Evolutionary conservation across 2,329 filamentous ascomycete genomes (phyloP).

Genomic region (Beauveria bassiana): DNA sequence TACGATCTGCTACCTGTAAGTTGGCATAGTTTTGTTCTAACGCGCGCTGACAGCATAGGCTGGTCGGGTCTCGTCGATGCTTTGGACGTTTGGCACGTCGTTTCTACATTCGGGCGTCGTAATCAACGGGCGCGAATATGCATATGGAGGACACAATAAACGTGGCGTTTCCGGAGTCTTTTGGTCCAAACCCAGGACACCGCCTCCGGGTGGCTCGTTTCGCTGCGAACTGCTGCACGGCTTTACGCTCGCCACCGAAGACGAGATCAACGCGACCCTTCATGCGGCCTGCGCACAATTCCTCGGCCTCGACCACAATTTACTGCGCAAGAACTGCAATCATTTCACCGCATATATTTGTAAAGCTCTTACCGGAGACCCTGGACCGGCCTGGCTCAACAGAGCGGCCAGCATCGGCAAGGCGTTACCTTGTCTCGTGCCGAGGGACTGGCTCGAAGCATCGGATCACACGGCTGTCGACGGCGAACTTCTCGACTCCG

Average conservation of each 20-base stretch:
- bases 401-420: constrained; percentile 77
- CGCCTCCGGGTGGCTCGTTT: constrained; percentile 73
- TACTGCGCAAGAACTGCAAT: constrained; percentile 80
- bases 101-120: constrained; percentile 79
- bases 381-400: constrained; percentile 71
- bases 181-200: constrained; percentile 65
- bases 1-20: constrained; percentile 68
- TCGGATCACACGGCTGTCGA: constrained; percentile 69
- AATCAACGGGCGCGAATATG: constrained; percentile 73
- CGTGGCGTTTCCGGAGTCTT: constrained; percentile 70
- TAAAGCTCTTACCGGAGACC: constrained; percentile 60
- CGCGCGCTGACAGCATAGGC: constrained; percentile 39
- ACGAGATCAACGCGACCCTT: constrained; percentile 65
- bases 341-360: constrained; percentile 78
- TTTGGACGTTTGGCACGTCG: constrained; percentile 71
- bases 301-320: constrained; percentile 68
- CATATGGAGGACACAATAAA: constrained; percentile 73
- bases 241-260: constrained; percentile 60
- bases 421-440: constrained; percentile 73
- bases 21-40: background rate
- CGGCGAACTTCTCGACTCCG: constrained; percentile 57
- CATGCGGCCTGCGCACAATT: constrained; percentile 64
- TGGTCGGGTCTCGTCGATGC: constrained; percentile 63
- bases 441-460: constrained; percentile 71
- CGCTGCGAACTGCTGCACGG: constrained; percentile 69